Conservation (phyloP, 2,329 filamentous ascomycete species). For the Trichoderma koningiopsis region DNA sequence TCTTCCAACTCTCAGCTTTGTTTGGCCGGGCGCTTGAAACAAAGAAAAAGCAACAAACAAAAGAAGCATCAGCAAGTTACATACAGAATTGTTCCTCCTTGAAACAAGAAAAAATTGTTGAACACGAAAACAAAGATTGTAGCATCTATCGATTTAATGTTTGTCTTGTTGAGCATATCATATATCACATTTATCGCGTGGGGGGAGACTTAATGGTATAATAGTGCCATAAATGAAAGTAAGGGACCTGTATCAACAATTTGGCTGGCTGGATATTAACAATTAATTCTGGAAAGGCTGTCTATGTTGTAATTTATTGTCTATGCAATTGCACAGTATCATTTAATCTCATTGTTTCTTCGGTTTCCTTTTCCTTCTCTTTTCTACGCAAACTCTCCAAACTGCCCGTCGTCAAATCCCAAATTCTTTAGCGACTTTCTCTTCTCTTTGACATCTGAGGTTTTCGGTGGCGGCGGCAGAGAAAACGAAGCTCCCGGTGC, state of each 20-base stretch:
- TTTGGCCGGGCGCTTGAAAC: constrained; percentile 31
- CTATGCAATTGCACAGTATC: constrained; percentile 18
- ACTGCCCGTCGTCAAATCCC: constrained; percentile 85
- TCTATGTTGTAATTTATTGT: constrained; percentile 15
- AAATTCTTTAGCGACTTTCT: constrained; percentile 63
- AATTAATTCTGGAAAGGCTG: constrained; percentile 21
- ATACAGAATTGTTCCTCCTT: neutral
- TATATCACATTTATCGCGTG: neutral
- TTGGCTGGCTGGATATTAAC: constrained; percentile 10
- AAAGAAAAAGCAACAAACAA: neutral
- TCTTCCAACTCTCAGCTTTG: constrained; percentile 35
- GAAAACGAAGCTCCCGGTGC: constrained; percentile 48
- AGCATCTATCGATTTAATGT: neutral
- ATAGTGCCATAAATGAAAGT: neutral
- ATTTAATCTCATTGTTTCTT: constrained; percentile 3
- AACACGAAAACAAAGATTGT: neutral
- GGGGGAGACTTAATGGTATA: neutral
- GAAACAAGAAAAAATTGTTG: neutral
- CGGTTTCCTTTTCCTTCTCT: constrained; percentile 22
- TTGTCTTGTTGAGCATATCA: neutral
- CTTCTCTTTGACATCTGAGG: constrained; percentile 62
- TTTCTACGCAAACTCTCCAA: constrained; percentile 73
- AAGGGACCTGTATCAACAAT: constrained; percentile 10
- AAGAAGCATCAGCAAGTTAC: neutral
- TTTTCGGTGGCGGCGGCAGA: constrained; percentile 68